phyloP scores from a whole-genome alignment of 2,329 filamentous ascomycete species.

The Geosmithia morbida region DNA sequence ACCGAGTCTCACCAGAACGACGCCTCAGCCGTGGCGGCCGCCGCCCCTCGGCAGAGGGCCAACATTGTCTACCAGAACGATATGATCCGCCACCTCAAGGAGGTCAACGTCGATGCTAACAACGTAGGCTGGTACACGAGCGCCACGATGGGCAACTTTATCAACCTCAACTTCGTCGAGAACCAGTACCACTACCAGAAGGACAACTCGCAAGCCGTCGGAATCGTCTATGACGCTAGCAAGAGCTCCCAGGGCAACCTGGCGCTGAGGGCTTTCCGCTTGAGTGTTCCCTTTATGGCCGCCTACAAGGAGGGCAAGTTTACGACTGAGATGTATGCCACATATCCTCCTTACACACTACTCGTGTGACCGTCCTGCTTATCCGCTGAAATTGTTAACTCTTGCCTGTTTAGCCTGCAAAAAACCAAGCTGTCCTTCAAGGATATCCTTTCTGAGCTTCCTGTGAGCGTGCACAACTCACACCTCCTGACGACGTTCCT shows the following conservation, averaged over 20 bases:
- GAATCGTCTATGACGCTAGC: constrained; percentile 89
- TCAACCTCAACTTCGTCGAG: constrained; percentile 90
- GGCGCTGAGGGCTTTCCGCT: constrained; percentile 79
- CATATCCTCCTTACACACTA: neutral
- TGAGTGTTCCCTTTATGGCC: constrained; percentile 76
- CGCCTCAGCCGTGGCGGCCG: constrained; percentile 62
- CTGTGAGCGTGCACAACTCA: constrained; percentile 86
- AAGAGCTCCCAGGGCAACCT: constrained; percentile 84
- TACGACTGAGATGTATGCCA: constrained; percentile 74
- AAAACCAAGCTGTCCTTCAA: constrained; percentile 89
- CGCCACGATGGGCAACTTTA: constrained; percentile 96
- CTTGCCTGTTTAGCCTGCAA: constrained; percentile 51
- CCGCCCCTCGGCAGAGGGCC: constrained; percentile 82
- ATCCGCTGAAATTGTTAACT: neutral
- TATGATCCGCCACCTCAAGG: constrained; percentile 92
- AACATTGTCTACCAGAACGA: constrained; percentile 83
- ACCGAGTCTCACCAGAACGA: constrained; percentile 63
- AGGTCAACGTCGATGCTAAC: constrained; percentile 97
- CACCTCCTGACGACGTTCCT: constrained; percentile 92
- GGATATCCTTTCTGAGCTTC: constrained; percentile 84
- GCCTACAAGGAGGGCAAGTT: constrained; percentile 97
- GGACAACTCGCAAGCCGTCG: constrained; percentile 78
- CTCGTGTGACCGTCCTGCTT: neutral
- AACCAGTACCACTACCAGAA: constrained; percentile 98
- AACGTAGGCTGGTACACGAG: constrained; percentile 98